phyloP scores from a whole-genome alignment of 2,329 filamentous ascomycete species.

The Microsporum ferrugineum region DNA sequence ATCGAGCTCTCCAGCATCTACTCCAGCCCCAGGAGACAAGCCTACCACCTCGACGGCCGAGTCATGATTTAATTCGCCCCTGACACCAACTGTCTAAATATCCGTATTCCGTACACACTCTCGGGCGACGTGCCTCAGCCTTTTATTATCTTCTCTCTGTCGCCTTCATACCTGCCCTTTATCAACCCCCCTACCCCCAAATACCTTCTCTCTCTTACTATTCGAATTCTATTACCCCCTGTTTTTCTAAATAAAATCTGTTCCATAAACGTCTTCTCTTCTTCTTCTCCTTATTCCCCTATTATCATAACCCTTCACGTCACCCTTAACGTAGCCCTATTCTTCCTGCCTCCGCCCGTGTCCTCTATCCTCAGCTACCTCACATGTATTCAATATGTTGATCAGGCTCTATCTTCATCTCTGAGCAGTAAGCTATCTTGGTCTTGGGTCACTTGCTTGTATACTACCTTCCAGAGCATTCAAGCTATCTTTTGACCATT shows the following conservation, averaged over 20 bases:
- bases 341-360: not conserved
- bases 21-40: conserved; percentile 8
- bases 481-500: not conserved
- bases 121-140: not conserved
- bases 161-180: not conserved
- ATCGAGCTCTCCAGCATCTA: conserved; percentile 9
- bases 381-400: not conserved
- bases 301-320: not conserved
- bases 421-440: not conserved
- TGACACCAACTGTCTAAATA: not conserved
- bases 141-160: not conserved
- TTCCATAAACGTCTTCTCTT: not conserved
- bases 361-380: not conserved
- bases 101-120: conserved; percentile 1
- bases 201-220: not conserved
- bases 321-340: not conserved
- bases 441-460: not conserved
- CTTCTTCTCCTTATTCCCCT: not conserved
- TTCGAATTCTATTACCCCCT: not conserved
- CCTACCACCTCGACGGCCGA: not conserved
- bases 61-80: not conserved
- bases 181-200: not conserved
- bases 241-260: not conserved
- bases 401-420: not conserved
- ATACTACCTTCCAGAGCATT: not conserved